phyloP scores from a whole-genome alignment of 1,284 basidiomycete species.

The Sanghuangporus baumii region DNA sequence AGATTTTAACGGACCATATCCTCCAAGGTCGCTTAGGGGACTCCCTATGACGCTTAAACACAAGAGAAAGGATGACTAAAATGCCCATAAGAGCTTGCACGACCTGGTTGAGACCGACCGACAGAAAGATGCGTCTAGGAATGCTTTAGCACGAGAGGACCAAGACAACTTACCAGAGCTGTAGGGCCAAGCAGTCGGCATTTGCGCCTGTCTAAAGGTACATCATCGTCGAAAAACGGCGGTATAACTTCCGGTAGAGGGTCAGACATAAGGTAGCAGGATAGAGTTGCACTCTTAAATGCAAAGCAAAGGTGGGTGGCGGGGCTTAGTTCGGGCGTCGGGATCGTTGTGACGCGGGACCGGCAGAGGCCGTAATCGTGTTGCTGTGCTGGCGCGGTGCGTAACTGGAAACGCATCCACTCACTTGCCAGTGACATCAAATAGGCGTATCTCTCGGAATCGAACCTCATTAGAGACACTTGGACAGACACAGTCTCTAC shows the following conservation, averaged over 20 bases:
- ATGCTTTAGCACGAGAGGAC: neutral
- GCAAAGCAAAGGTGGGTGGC: constrained; percentile 1
- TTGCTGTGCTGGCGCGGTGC: neutral
- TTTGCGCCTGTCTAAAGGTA: constrained; percentile 52
- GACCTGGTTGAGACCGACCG: constrained; percentile 37
- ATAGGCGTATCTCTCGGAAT: neutral
- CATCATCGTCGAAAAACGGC: constrained; percentile 21
- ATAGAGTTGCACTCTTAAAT: constrained; percentile 8
- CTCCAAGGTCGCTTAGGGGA: constrained; percentile 82
- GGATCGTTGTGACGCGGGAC: neutral
- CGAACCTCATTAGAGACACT: neutral
- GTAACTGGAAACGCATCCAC: neutral
- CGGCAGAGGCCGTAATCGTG: neutral
- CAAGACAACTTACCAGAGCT: constrained; percentile 45
- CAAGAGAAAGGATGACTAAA: constrained; percentile 78
- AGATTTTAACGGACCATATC: constrained; percentile 63
- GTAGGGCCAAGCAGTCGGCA: constrained; percentile 64
- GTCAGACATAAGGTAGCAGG: constrained; percentile 4
- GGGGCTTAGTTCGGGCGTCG: neutral
- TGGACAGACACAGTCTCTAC: neutral
- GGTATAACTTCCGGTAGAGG: neutral
- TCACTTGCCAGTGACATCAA: neutral
- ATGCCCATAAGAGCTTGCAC: constrained; percentile 85
- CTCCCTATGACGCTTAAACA: constrained; percentile 88
- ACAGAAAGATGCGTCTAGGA: neutral